Percentiles rank a stretch among this genome's conserved stretches.
Evolutionary conservation across 768 basidiomycete genomes (phyloP).

Genomic region (Dentipellis sp.): DNA sequence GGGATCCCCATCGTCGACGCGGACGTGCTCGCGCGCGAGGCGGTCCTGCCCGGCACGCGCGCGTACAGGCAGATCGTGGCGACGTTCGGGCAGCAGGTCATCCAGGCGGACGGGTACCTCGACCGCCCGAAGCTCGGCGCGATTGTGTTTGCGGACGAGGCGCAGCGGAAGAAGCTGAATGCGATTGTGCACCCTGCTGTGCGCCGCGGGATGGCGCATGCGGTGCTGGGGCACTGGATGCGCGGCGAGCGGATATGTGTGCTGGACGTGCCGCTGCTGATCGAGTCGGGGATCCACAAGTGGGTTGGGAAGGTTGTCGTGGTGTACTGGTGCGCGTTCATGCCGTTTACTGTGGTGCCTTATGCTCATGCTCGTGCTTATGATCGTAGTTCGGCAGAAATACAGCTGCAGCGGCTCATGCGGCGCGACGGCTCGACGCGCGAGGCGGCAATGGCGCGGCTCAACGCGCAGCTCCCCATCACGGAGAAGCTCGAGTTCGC

Average conservation of each 20-base stretch:
- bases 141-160: slow-evolving; percentile 75
- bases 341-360: not conserved
- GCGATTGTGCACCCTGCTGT: slow-evolving; percentile 88
- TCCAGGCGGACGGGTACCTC: slow-evolving; percentile 60
- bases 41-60: slow-evolving; percentile 75
- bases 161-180: slow-evolving; percentile 67
- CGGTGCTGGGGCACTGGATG: slow-evolving; percentile 63
- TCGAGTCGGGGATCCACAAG: slow-evolving; percentile 81
- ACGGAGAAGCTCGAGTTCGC: slow-evolving; percentile 75
- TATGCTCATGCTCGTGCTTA: not conserved
- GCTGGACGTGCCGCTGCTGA: slow-evolving; percentile 85
- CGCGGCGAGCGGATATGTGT: slow-evolving; percentile 71
- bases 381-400: slow-evolving; percentile 55
- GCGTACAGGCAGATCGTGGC: slow-evolving; percentile 58
- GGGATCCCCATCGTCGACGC: slow-evolving; percentile 86
- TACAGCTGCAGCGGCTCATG: slow-evolving; percentile 81
- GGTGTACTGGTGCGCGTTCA: slow-evolving; percentile 72
- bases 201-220: slow-evolving; percentile 63
- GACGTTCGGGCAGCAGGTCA: slow-evolving; percentile 63
- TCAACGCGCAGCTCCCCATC: slow-evolving; percentile 77
- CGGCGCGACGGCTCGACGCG: slow-evolving; percentile 57
- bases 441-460: slow-evolving; percentile 62
- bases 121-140: slow-evolving; percentile 77
- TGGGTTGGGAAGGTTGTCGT: slow-evolving; percentile 80
- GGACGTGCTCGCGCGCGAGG: slow-evolving; percentile 79